Evolutionary conservation across 805 yeast genomes (phyloP), one percentile per base, ranked within the genome.

Genomic region (Naumovozyma castellii): DNA sequence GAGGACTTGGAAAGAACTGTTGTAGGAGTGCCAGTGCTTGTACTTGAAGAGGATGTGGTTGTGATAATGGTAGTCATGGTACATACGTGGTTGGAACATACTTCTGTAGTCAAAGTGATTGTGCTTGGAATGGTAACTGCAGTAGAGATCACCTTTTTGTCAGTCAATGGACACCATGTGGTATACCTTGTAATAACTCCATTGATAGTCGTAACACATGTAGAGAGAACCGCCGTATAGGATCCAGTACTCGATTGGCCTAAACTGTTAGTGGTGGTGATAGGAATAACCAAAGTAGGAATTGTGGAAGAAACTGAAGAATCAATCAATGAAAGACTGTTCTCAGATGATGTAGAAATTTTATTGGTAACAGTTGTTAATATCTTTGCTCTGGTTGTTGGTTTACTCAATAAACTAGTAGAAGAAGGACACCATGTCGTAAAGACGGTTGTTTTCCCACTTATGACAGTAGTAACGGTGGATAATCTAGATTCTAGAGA

Each of bases 341-440:
- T n/a, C n/a, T n/a, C 39, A 32, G 34, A 41, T 37, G 56, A 46
- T 43, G 43, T 35, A 27, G 25, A 41, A 22, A 50, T 32, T 38
- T 58, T 49, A 14, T 43, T 42, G 34, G 50, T 43, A 33, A 53
- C 43, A 36, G 54, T 42, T 30, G 59, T 52, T 42, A 20, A 35
- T 14, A 27, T 12, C 15, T 30, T 12, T 15, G 40, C 39, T 34
- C 48, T 36, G 12, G 38, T 18, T 9, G 47, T 16, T 19, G 3
- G 16, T 17, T 5, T 20, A 31, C 33, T 49, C 2, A 12, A 6
- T 22, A 22, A 10, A 6, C 10, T 22, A 10, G 10, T 10, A 6
- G 27, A 22, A 22, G 27, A 22, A 32, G 67, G 67, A 48, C 63
- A 56, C 51, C 55, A 57, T 20, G 65, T 59, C 18, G 64, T 56